Base-by-base conservation (phyloP, 2,329 filamentous ascomycete species). In the Sclerotinia minor region DNA sequence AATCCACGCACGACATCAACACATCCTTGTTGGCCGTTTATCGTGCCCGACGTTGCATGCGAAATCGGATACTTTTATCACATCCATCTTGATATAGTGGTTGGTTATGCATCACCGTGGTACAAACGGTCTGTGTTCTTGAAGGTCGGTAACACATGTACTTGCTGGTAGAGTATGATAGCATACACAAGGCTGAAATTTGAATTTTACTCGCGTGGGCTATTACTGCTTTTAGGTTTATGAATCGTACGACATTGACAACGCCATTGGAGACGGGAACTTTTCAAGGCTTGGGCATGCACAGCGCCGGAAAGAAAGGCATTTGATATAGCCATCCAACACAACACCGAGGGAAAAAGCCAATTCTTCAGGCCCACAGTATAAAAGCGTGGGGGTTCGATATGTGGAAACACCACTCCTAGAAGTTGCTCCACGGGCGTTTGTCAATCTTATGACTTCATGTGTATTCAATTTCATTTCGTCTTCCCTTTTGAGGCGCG, bases 131-230 rank as follows among this genome's bases (percentile, higher is more conserved):
- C 3, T 49, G 13, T 60, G 44, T 35, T 35, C 26, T 35, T 19
- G 54, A 41, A 50, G 29, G 45, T 32, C 47, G 5, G 32, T 38
- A n/a, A 17, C 53, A 55, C 59, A 61, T 24, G n/a, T 38, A 50
- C 38, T 50, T 32, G 21, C 6, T n/a, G 17, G 26, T 24, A 17
- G 13, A 9, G 59, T 61, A 35, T 32, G 32, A 63, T 50, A 38
- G 32, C 45, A 50, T 63, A 17, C 5, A 63, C 59, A 49, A 50
- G 29, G 29, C 32, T 63, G 45, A 50, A 63, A 24, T 29, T 47
- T 41, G n/a, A 26, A 50, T 38, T n/a, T 24, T 49, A 47, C 59
- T 50, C 59, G 59, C 59, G 59, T 63, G 59, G 35, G 45, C 45
- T 63, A 38, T 63, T 50, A 47, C 59, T 63, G n/a, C 32, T 63